A percentile compares a stretch with the other conserved stretches of the same genome.
Evolutionary conservation across 192 early-diverging fungal species (phyloP).

Genomic region (Dispira simplex): DNA sequence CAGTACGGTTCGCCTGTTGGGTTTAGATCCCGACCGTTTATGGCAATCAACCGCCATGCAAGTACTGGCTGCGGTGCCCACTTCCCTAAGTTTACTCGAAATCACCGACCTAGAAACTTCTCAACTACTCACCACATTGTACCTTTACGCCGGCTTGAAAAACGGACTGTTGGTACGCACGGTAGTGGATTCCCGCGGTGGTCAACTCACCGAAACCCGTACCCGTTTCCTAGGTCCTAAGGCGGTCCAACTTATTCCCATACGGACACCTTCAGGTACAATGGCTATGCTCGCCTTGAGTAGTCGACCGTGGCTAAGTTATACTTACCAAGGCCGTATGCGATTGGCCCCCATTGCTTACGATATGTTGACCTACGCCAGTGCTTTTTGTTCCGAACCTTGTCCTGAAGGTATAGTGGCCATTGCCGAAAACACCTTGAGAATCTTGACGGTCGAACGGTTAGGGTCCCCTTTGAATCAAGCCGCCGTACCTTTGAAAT

Average conservation of each 20-base stretch:
- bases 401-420: slow-evolving; percentile 81
- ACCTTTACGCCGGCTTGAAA: slow-evolving; percentile 73
- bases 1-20: slow-evolving; percentile 76
- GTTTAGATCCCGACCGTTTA: slow-evolving; percentile 61
- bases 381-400: slow-evolving; percentile 68
- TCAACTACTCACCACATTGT: slow-evolving; percentile 37
- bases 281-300: slow-evolving; percentile 72
- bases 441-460: slow-evolving; percentile 75
- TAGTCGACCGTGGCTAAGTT: slow-evolving; percentile 79
- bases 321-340: slow-evolving; percentile 52
- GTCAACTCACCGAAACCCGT: slow-evolving; percentile 66
- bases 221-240: slow-evolving; percentile 73
- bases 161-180: slow-evolving; percentile 86
- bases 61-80: slow-evolving; percentile 46
- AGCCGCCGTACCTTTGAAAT: slow-evolving; percentile 60
- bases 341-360: slow-evolving; percentile 75
- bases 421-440: slow-evolving; percentile 69
- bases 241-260: slow-evolving; percentile 63
- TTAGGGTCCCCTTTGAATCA: slow-evolving; percentile 75
- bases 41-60: slow-evolving; percentile 64
- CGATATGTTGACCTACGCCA: slow-evolving; percentile 70
- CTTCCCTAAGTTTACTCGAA: slow-evolving; percentile 61
- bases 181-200: slow-evolving; percentile 65
- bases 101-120: slow-evolving; percentile 62
- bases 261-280: slow-evolving; percentile 38